Conservation (phyloP, 2,329 filamentous ascomycete species). For the Monilinia fructigena region DNA sequence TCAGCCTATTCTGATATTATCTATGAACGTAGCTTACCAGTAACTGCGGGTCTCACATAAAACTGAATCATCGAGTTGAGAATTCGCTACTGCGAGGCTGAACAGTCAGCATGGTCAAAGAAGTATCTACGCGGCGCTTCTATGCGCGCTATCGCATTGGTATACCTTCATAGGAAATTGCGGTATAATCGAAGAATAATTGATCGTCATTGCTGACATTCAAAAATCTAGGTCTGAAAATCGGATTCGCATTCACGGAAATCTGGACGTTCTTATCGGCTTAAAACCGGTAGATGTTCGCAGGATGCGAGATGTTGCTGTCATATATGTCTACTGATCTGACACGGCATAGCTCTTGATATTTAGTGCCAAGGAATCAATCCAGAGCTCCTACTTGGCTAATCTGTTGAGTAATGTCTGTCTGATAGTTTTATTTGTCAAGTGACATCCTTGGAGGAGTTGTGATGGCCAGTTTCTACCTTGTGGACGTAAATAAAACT, state of each 20-base stretch:
- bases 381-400: not conserved
- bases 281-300: not conserved
- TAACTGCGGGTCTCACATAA: not conserved
- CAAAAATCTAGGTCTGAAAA: not conserved
- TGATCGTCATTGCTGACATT: not conserved
- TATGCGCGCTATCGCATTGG: not conserved
- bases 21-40: not conserved
- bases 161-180: not conserved
- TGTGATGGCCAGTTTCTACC: too few relatives aligned
- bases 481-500: not conserved
- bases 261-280: not conserved
- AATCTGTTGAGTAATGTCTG: not conserved
- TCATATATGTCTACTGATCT: not conserved
- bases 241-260: not conserved
- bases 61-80: too few relatives aligned
- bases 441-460: not conserved
- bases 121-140: not conserved
- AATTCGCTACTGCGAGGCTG: not conserved
- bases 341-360: not conserved
- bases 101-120: not conserved
- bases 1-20: not conserved
- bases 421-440: not conserved
- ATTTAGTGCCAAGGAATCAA: not conserved
- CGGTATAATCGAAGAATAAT: not conserved
- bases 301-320: not conserved